Conservation (phyloP, 768 basidiomycete species). For the Boletales sp. region DNA sequence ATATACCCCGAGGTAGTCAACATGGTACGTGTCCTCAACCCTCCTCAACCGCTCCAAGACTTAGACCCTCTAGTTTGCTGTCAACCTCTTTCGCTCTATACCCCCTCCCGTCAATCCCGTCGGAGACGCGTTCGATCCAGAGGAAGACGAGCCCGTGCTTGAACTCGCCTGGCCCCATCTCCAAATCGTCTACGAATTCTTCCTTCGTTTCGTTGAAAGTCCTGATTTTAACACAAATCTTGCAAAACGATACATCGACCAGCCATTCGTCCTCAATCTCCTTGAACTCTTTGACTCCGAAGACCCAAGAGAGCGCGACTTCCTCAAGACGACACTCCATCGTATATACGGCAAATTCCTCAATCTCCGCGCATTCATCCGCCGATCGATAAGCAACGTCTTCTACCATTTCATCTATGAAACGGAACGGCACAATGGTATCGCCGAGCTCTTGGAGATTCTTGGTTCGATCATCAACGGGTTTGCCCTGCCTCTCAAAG, state of each 20-base stretch:
- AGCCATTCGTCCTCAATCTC: slow-evolving; percentile 90
- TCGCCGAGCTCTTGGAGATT: slow-evolving; percentile 96
- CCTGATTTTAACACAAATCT: slow-evolving; percentile 98
- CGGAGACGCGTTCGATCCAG: slow-evolving; percentile 98
- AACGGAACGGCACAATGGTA: slow-evolving; percentile 98
- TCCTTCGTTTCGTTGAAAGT: slow-evolving; percentile 96
- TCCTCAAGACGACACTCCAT: slow-evolving; percentile 97
- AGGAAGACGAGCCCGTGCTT: slow-evolving; percentile 98
- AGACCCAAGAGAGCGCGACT: slow-evolving; percentile 98
- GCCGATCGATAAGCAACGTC: slow-evolving; percentile 98
- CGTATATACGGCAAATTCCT: slow-evolving; percentile 99
- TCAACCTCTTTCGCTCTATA: slow-evolving; percentile 99
- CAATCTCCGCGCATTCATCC: slow-evolving; percentile 96
- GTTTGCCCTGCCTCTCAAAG: slow-evolving; percentile 95
- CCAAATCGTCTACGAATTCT: slow-evolving; percentile 99
- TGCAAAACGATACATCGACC: slow-evolving; percentile 97
- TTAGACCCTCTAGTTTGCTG: slow-evolving; percentile 68
- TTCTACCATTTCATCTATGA: slow-evolving; percentile 99
- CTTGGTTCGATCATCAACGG: slow-evolving; percentile 99
- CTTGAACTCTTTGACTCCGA: slow-evolving; percentile 98
- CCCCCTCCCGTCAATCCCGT: slow-evolving; percentile 98
- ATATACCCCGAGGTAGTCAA: slow-evolving; percentile 99
- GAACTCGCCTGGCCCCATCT: slow-evolving; percentile 99
- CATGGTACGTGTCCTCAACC: slow-evolving; percentile 65
- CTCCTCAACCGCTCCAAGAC: slow-evolving; percentile 1